These are phyloP conservation scores for Basidioascus undulatus DNA, from an alignment of 768 basidiomycete species.

Conservation along the genomic window DNA sequence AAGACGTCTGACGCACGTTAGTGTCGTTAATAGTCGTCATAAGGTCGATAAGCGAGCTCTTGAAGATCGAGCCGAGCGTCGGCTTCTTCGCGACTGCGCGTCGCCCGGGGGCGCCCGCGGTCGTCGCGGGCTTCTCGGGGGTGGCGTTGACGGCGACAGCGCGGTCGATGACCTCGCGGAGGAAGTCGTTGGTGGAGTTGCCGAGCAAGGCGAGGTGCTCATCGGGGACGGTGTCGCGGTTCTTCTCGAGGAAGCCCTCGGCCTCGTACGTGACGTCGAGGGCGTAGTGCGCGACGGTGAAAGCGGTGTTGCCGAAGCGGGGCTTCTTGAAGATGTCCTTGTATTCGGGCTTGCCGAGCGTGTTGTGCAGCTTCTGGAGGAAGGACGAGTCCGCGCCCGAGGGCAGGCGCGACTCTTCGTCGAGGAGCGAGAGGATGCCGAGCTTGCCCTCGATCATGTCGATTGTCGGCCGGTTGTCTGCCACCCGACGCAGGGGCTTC, in stretches of 20 bases:
- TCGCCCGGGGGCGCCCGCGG: conserved; percentile 17
- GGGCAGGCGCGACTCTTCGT: conserved; percentile 93
- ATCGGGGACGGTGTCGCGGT: conserved; percentile 93
- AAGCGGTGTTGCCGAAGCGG: conserved; percentile 88
- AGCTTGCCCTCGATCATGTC: conserved; percentile 94
- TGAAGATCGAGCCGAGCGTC: conserved; percentile 95
- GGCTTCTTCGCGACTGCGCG: conserved; percentile 41
- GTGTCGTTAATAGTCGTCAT: conserved; percentile 97
- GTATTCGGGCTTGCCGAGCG: conserved; percentile 60
- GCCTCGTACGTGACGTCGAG: conserved; percentile 95
- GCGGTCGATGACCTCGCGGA: conserved; percentile 81
- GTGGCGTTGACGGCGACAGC: conserved; percentile 47
- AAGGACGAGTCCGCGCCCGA: conserved; percentile 79
- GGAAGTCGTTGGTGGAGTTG: conserved; percentile 66
- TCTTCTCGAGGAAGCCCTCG: conserved; percentile 96
- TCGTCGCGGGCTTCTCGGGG: conserved; percentile 43
- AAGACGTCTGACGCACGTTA: too few relatives aligned
- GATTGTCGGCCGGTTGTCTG: conserved; percentile 93
- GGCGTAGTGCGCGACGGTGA: conserved; percentile 95
- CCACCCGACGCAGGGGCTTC: too few relatives aligned
- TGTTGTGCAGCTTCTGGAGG: conserved; percentile 68
- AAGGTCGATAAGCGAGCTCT: conserved; percentile 67
- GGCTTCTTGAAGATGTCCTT: conserved; percentile 91
- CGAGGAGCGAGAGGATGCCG: conserved; percentile 76
- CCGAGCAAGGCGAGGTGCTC: conserved; percentile 82